These are phyloP conservation scores for Penicillium expansum DNA, from an alignment of 2,329 filamentous ascomycete species.

Conservation along the genomic window DNA sequence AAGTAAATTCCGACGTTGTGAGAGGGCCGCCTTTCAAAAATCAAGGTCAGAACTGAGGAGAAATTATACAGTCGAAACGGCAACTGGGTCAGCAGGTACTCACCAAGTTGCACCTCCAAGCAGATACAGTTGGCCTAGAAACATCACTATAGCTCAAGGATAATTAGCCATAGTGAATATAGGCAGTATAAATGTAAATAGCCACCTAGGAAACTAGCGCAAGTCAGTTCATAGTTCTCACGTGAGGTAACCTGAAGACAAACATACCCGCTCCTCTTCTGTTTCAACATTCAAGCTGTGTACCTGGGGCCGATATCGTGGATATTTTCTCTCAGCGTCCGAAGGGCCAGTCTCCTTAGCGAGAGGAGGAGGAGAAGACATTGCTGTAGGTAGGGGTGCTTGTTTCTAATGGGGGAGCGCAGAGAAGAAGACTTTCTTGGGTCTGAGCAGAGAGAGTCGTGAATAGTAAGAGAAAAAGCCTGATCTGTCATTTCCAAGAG, in stretches of 20 bases:
- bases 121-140: slow-evolving; percentile 31
- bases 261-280: slow-evolving; percentile 35
- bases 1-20: slow-evolving; percentile 47
- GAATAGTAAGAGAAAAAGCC: background rate
- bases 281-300: slow-evolving; percentile 34
- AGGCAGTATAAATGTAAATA: background rate
- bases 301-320: slow-evolving; percentile 23
- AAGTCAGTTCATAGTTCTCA: slow-evolving; percentile 16
- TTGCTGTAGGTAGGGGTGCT: slow-evolving; percentile 16
- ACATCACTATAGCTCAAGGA: slow-evolving; percentile 9
- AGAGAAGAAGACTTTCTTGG: slow-evolving; percentile 1
- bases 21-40: slow-evolving; percentile 40
- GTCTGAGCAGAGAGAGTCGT: slow-evolving; percentile 3
- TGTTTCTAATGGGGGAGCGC: background rate
- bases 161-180: slow-evolving; percentile 6
- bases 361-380: slow-evolving; percentile 22
- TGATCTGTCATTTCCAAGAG: slow-evolving; percentile 20
- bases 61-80: background rate
- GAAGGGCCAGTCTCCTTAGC: background rate
- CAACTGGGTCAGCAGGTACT: slow-evolving; percentile 1
- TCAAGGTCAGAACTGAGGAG: slow-evolving; percentile 4
- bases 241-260: slow-evolving; percentile 5
- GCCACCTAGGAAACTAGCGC: slow-evolving; percentile 28
- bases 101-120: slow-evolving; percentile 48
- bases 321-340: background rate